Evolutionary conservation across 495 filamentous ascomycete genomes (phyloP).

Genomic region (Amniculicola lignicola): DNA sequence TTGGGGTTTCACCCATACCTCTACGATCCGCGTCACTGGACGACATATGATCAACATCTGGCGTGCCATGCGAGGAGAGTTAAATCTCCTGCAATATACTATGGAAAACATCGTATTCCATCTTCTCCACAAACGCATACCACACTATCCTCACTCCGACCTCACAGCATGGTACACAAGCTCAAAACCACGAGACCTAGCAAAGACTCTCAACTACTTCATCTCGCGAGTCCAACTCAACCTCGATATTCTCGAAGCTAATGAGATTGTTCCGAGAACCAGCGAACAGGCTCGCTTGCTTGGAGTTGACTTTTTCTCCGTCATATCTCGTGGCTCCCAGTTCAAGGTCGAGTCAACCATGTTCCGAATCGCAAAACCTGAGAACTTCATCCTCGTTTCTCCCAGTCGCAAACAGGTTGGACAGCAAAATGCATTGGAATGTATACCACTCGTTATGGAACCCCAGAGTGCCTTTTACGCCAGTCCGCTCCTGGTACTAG

Average conservation of each 20-base stretch:
- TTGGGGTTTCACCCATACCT: slow-evolving; percentile 92
- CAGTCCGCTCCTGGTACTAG: slow-evolving; percentile 83
- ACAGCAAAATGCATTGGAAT: slow-evolving; percentile 90
- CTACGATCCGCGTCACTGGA: slow-evolving; percentile 81
- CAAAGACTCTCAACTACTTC: slow-evolving; percentile 77
- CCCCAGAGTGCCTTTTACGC: slow-evolving; percentile 93
- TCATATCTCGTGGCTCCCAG: slow-evolving; percentile 89
- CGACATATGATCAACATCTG: slow-evolving; percentile 97
- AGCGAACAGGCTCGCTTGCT: slow-evolving; percentile 93
- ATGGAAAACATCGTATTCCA: slow-evolving; percentile 98
- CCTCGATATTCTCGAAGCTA: slow-evolving; percentile 85
- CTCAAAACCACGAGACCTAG: slow-evolving; percentile 61
- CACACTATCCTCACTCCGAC: slow-evolving; percentile 75
- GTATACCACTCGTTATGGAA: slow-evolving; percentile 94
- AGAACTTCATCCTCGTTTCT: slow-evolving; percentile 87
- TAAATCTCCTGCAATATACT: slow-evolving; percentile 87
- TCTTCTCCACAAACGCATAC: slow-evolving; percentile 82
- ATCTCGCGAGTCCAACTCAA: slow-evolving; percentile 73
- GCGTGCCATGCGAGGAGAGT: slow-evolving; percentile 88
- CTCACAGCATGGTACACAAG: slow-evolving; percentile 79
- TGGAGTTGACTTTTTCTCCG: slow-evolving; percentile 93
- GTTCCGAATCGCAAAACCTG: slow-evolving; percentile 97
- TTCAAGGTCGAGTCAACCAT: slow-evolving; percentile 98
- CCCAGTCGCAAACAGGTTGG: slow-evolving; percentile 90
- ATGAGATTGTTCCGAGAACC: slow-evolving; percentile 82